Evolutionary conservation across 495 filamentous ascomycete species (phyloP).

Genomic region (Hypoxylon fragiforme): DNA sequence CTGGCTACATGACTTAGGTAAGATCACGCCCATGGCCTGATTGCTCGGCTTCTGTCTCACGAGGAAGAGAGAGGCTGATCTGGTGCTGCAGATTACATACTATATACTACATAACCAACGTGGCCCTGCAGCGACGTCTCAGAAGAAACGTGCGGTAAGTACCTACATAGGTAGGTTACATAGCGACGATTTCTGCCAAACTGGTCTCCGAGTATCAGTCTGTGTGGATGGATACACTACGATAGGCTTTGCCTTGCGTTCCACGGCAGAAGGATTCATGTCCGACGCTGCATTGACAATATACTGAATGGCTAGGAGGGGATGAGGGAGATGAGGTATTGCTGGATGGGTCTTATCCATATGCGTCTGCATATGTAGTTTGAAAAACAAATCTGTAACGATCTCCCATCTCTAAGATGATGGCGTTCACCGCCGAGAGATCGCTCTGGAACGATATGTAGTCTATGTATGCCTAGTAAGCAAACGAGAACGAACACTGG

Average conservation of each 20-base stretch:
- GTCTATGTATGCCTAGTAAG: conserved; percentile 24
- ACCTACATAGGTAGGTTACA: too few relatives aligned
- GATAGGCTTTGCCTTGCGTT: conserved; percentile 6
- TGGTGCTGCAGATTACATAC: background rate
- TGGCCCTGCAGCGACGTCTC: background rate
- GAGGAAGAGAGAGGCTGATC: background rate
- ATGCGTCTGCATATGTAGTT: too few relatives aligned
- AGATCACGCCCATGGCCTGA: background rate
- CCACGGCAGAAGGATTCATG: conserved; percentile 28
- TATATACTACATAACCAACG: background rate
- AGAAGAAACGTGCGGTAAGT: background rate
- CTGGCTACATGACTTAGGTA: background rate
- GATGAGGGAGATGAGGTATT: background rate
- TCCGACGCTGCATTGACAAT: background rate
- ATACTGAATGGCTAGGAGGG: background rate
- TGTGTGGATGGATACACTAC: conserved; percentile 8
- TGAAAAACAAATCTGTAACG: too few relatives aligned
- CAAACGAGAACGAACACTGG: conserved; percentile 11
- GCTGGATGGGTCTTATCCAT: background rate
- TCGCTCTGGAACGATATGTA: conserved; percentile 20
- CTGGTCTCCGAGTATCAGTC: background rate
- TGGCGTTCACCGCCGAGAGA: conserved; percentile 18
- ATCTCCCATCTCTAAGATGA: conserved; percentile 18
- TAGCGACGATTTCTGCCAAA: background rate
- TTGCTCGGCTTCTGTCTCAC: background rate